These are phyloP conservation scores for Gossypium schwendimanii DNA, from an alignment of 441 rosid species.

Conservation along the genomic window DNA sequence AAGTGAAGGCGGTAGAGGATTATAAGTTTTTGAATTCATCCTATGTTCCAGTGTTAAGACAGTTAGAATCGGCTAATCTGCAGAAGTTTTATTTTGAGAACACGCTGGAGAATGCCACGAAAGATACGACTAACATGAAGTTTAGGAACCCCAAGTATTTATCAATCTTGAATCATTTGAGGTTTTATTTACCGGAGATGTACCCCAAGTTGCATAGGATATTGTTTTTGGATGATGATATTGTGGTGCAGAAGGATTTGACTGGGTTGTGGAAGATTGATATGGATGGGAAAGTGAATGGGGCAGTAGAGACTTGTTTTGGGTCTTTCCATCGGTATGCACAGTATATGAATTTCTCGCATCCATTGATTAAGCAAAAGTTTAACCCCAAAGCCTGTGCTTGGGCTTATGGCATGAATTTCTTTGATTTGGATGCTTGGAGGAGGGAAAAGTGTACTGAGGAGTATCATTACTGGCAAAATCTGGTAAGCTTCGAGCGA, in stretches of 20 bases:
- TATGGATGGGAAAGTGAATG: constrained; percentile 93
- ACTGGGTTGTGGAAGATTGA: constrained; percentile 89
- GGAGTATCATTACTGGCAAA: constrained; percentile 96
- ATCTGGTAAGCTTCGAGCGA: constrained; percentile 43
- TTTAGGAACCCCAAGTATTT: constrained; percentile 88
- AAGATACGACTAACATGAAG: constrained; percentile 89
- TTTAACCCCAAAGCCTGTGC: constrained; percentile 94
- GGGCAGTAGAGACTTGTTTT: constrained; percentile 94
- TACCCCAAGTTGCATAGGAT: constrained; percentile 80
- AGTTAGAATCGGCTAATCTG: constrained; percentile 76
- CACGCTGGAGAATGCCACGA: constrained; percentile 86
- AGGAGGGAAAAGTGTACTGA: constrained; percentile 95
- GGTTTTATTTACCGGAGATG: constrained; percentile 92
- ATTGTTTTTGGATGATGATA: constrained; percentile 82
- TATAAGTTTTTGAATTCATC: constrained; percentile 83
- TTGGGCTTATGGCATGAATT: constrained; percentile 98
- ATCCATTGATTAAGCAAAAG: constrained; percentile 85
- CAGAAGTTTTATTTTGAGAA: constrained; percentile 95
- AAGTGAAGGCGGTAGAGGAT: constrained; percentile 94
- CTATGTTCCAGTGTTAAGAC: constrained; percentile 81
- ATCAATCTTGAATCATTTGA: constrained; percentile 84
- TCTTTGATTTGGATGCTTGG: constrained; percentile 98
- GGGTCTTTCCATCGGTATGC: constrained; percentile 95
- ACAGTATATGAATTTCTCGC: constrained; percentile 94
- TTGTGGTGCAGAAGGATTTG: constrained; percentile 91